Percentiles rank a stretch among this genome's conserved stretches.
phyloP scores from a whole-genome alignment of 2,329 filamentous ascomycete species.

The Waltergamsia citrina region DNA sequence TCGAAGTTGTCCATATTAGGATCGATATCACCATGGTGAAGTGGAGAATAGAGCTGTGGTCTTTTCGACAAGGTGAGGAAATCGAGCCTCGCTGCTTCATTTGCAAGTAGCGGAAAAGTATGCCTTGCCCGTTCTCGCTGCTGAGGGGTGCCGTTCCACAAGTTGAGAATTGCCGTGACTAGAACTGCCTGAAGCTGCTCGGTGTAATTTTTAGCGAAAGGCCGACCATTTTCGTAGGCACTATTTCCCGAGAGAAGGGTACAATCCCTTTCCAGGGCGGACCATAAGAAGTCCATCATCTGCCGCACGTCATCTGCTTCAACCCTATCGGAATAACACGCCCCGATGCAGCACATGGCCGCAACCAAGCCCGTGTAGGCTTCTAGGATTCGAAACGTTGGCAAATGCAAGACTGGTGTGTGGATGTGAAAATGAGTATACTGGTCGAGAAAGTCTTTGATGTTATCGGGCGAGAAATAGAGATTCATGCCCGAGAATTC shows the following conservation, averaged over 20 bases:
- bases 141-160: slow-evolving; percentile 60
- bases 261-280: slow-evolving; percentile 48
- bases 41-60: slow-evolving; percentile 41
- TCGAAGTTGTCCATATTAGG: slow-evolving; percentile 44
- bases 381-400: slow-evolving; percentile 58
- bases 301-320: slow-evolving; percentile 52
- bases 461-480: slow-evolving; percentile 57
- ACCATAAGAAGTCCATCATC: slow-evolving; percentile 55
- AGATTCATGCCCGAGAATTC: slow-evolving; percentile 47
- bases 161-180: slow-evolving; percentile 51
- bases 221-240: slow-evolving; percentile 9
- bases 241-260: slow-evolving; percentile 26
- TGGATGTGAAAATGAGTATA: slow-evolving; percentile 67
- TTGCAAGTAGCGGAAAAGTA: slow-evolving; percentile 46
- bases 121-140: slow-evolving; percentile 56
- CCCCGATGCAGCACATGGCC: slow-evolving; percentile 63
- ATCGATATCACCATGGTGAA: slow-evolving; percentile 48
- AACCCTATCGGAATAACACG: slow-evolving; percentile 61
- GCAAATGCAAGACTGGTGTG: slow-evolving; percentile 63
- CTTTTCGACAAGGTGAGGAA: slow-evolving; percentile 44
- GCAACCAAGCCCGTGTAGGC: slow-evolving; percentile 59
- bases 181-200: slow-evolving; percentile 61
- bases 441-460: slow-evolving; percentile 61
- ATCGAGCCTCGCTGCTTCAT: slow-evolving; percentile 45
- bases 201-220: slow-evolving; percentile 31